Conservation (phyloP, 208 protist species). For the Leishmania amazonensis region DNA sequence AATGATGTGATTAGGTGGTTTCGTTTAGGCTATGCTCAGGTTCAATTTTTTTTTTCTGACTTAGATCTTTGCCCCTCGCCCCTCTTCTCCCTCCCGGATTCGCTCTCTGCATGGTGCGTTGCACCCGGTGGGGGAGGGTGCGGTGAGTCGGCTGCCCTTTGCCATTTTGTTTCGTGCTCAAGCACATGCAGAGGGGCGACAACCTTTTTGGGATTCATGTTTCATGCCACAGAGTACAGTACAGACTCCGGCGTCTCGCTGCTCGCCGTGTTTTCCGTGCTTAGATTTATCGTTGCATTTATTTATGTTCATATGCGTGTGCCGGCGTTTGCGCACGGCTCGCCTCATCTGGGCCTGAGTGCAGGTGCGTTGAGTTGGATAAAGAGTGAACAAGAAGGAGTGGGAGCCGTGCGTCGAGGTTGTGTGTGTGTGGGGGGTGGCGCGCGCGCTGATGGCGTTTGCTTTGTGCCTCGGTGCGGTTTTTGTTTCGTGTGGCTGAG, state of each 20-base stretch:
- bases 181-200: background rate
- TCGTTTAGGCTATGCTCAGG: background rate
- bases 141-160: background rate
- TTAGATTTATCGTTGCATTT: background rate
- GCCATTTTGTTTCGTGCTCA: background rate
- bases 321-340: background rate
- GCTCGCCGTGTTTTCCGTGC: background rate
- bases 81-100: background rate
- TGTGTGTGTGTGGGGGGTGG: background rate
- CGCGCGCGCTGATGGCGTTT: background rate
- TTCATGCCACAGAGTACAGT: background rate
- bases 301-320: background rate
- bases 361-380: background rate
- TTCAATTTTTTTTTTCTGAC: background rate
- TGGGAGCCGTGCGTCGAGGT: background rate
- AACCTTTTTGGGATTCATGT: background rate
- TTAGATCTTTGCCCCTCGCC: background rate
- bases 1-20: conserved; percentile 11
- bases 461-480: background rate
- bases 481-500: background rate
- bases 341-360: background rate
- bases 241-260: background rate
- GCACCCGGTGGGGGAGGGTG: background rate
- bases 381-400: background rate
- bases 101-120: background rate